phyloP scores from a whole-genome alignment of 208 protist genomes.

The Trypanosoma cruzi region DNA sequence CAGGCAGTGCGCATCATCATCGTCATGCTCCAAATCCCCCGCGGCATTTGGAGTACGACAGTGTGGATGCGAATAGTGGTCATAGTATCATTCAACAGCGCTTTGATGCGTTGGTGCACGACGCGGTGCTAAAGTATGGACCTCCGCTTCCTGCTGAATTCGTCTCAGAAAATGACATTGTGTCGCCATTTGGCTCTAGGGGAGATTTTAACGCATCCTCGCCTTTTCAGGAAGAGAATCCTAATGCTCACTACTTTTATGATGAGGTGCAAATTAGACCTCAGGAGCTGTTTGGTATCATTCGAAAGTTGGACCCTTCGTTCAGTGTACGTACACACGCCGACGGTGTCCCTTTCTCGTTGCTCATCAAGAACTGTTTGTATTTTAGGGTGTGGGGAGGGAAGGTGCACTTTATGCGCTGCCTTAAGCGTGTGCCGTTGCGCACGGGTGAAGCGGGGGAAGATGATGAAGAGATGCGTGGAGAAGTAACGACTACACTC shows the following conservation, averaged over 20 bases:
- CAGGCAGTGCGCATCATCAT: neutral
- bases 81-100: constrained; percentile 62
- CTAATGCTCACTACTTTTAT: constrained; percentile 40
- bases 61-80: constrained; percentile 52
- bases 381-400: constrained; percentile 73
- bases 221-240: constrained; percentile 15
- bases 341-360: constrained; percentile 71
- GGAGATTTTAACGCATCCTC: neutral
- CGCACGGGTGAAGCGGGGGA: neutral
- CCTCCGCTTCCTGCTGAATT: constrained; percentile 81
- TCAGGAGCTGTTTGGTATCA: constrained; percentile 61
- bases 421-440: constrained; percentile 36
- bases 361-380: constrained; percentile 80
- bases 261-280: constrained; percentile 65
- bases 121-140: constrained; percentile 69
- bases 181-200: constrained; percentile 4
- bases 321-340: constrained; percentile 70
- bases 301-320: constrained; percentile 47
- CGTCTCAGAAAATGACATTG: constrained; percentile 50
- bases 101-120: constrained; percentile 69
- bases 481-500: constrained; percentile 35
- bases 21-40: neutral
- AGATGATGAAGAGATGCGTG: neutral
- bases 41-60: constrained; percentile 39
- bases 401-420: constrained; percentile 78